Percentiles rank a stretch among this genome's conserved stretches.
Evolutionary conservation across 176 grass and related monocot species (phyloP).

Genomic region (Bothriochloa decipiens): DNA sequence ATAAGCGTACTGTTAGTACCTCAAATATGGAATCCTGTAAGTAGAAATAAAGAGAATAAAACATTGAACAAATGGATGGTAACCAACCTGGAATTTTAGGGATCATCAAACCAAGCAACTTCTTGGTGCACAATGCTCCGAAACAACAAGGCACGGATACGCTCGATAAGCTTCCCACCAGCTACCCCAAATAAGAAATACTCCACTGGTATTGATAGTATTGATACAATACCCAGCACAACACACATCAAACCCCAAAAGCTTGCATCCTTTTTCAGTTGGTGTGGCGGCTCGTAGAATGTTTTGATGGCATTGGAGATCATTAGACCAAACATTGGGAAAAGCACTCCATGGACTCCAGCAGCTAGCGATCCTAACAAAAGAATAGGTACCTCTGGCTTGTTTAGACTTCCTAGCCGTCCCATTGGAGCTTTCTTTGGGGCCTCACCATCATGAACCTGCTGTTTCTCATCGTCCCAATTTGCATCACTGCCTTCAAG

Average conservation of each 20-base stretch:
- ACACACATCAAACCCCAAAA: slow-evolving; percentile 89
- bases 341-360: slow-evolving; percentile 68
- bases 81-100: slow-evolving; percentile 74
- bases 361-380: slow-evolving; percentile 75
- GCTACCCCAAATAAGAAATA: slow-evolving; percentile 79
- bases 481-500: slow-evolving; percentile 36
- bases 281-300: slow-evolving; percentile 64
- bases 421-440: slow-evolving; percentile 58
- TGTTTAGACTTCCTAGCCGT: slow-evolving; percentile 70
- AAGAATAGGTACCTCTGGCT: slow-evolving; percentile 80
- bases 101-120: slow-evolving; percentile 91
- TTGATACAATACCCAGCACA: slow-evolving; percentile 56
- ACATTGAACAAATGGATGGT: not conserved
- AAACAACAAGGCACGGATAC: slow-evolving; percentile 68
- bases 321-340: slow-evolving; percentile 75
- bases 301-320: slow-evolving; percentile 62
- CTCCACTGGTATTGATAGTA: slow-evolving; percentile 60
- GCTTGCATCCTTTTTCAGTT: slow-evolving; percentile 70
- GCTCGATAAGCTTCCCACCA: slow-evolving; percentile 70
- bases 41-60: slow-evolving; percentile 5
- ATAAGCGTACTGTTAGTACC: slow-evolving; percentile 23
- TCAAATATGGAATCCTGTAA: slow-evolving; percentile 1
- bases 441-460: slow-evolving; percentile 35
- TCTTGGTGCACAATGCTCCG: slow-evolving; percentile 71
- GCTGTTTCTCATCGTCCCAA: slow-evolving; percentile 26